Percentiles rank a stretch among this genome's conserved stretches.
Conservation (phyloP, 768 basidiomycete genomes). For the Amanita molliuscula region DNA sequence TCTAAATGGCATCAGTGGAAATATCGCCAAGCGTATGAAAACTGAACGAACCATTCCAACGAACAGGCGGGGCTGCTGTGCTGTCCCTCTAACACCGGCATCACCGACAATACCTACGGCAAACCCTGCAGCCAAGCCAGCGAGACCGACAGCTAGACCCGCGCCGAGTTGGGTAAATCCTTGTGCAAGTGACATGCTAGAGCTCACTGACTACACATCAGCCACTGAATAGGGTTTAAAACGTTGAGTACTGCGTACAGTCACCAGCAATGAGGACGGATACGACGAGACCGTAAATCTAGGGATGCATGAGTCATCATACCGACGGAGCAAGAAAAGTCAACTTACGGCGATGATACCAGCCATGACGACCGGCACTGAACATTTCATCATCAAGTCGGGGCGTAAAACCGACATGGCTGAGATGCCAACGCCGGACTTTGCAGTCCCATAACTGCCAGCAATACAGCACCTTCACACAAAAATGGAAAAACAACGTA, state of each 20-base stretch:
- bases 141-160: conserved; percentile 84
- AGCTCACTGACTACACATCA: conserved; percentile 36
- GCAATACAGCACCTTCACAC: conserved; percentile 3
- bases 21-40: neutral
- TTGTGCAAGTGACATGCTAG: conserved; percentile 81
- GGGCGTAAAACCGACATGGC: conserved; percentile 97
- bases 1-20: conserved; percentile 31
- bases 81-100: conserved; percentile 95
- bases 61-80: conserved; percentile 89
- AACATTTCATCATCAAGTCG: conserved; percentile 97
- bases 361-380: conserved; percentile 98
- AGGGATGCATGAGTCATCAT: conserved; percentile 5
- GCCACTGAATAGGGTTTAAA: neutral
- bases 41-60: conserved; percentile 73
- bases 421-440: conserved; percentile 95
- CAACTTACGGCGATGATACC: conserved; percentile 96
- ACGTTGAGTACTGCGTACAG: conserved; percentile 39
- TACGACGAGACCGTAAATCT: conserved; percentile 98
- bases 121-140: conserved; percentile 94
- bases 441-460: conserved; percentile 92
- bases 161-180: conserved; percentile 94
- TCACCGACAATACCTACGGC: conserved; percentile 99
- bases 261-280: conserved; percentile 90
- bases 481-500: conserved; percentile 21
- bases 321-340: neutral